Evolutionary conservation across 1,284 basidiomycete species (phyloP), one percentile per base, ranked within the genome.

Genomic region (Trichosporon sp.): DNA sequence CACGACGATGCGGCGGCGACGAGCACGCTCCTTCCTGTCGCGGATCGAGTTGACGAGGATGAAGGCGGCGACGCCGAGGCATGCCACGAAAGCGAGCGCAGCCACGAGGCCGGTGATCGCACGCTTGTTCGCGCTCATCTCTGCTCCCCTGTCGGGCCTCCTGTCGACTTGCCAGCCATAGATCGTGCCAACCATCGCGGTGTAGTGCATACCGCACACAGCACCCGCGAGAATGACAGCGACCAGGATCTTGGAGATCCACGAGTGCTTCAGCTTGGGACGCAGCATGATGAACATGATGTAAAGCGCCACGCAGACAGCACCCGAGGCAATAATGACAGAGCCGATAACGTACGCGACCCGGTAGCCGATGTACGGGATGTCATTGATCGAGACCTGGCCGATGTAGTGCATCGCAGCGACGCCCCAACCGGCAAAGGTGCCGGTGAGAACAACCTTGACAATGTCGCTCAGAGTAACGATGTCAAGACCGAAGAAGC

Each of bases 371-470:
- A 85, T 80, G 62, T 81, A 79, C 0, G 83, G 83, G 13, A 85
- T 81, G 38, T 78, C 81, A 38, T 75, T 78, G 76, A 85, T 85
- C 8, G 83, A 83, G 18, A 80, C 72, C 75, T 85, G 85, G 15
- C 85, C 84, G 70, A 85, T 80, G 73, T 85, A 85, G 72, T 85
- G 84, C 85, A 85, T 85, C 3, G 76, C 83, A 3, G 80, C 83
- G 21, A 85, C 82, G 9, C 85, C 85, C 58, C 82, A 81, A 0
- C 85, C 84, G 42, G 83, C 83, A 3, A 84, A 75, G 9, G 81
- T 77, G 8, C 84, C 84, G 0, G 84, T 82, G 31, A 81, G 67
- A 18, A 83, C 68, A 31, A 85, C 80, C 76, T 84, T 85, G 60
- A 78, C 56, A 3, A 84, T 74, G 64, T 84, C 84, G 8, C 70